Evolutionary conservation across 495 filamentous ascomycete species (phyloP).

Genomic region (Xylaria scruposa): DNA sequence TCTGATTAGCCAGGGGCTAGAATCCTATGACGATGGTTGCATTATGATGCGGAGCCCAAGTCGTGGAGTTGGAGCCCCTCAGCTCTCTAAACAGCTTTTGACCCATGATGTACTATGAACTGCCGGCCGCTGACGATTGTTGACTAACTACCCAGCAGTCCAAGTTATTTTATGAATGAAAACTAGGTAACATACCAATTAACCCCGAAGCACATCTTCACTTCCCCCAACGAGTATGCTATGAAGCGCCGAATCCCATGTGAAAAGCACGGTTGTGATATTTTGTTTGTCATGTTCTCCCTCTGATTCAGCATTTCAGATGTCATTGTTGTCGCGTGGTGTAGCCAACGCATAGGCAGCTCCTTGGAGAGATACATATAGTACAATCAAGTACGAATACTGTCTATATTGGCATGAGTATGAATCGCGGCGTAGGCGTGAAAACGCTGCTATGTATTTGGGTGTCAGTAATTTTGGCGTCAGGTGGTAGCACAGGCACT

Average conservation of each 20-base stretch:
- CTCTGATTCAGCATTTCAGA: not conserved
- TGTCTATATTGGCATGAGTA: not conserved
- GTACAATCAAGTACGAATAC: not conserved
- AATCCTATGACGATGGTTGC: slow-evolving; percentile 25
- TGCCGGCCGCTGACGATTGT: not conserved
- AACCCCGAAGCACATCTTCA: not conserved
- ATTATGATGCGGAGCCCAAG: slow-evolving; percentile 4
- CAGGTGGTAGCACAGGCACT: not conserved
- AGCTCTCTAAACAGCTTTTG: not conserved
- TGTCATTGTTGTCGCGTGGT: not conserved
- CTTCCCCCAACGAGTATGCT: not conserved
- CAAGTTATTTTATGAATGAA: not conserved
- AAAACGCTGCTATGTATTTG: not conserved
- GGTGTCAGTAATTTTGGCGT: not conserved
- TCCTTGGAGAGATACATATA: not conserved
- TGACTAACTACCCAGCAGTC: not conserved
- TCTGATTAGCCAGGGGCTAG: not conserved
- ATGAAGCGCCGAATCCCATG: not conserved
- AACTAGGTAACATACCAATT: not conserved
- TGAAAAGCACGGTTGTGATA: not conserved
- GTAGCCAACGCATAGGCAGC: not conserved
- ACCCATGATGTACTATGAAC: not conserved
- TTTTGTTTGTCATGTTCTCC: not conserved
- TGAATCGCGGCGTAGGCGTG: not conserved
- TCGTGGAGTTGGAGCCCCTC: not conserved